Evolutionary conservation across 345 rosid species (phyloP).

Genomic region (Boechera retrofracta): DNA sequence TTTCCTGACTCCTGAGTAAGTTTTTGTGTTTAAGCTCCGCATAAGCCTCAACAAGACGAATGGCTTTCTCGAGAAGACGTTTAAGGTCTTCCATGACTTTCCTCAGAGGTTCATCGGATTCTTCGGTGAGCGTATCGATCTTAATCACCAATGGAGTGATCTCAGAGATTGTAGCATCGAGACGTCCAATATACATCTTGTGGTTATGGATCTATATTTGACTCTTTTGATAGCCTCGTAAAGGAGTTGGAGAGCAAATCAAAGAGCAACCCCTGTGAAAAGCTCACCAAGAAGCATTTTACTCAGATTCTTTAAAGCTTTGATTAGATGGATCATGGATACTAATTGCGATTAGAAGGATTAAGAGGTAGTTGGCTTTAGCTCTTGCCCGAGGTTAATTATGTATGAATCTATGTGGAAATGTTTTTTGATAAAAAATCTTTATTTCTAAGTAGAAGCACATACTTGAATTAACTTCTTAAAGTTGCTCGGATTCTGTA

Average conservation of each 20-base stretch:
- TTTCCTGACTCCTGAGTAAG: constrained; percentile 29
- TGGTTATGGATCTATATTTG: constrained; percentile 14
- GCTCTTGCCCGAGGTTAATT: neutral
- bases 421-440: neutral
- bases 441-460: neutral
- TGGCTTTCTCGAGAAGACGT: constrained; percentile 16
- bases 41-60: neutral
- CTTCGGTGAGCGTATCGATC: constrained; percentile 4
- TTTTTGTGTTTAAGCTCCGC: constrained; percentile 27
- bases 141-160: constrained; percentile 30
- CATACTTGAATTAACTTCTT: neutral
- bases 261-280: neutral
- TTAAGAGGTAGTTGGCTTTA: neutral
- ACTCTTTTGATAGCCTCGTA: constrained; percentile 3
- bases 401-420: neutral
- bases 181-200: constrained; percentile 32
- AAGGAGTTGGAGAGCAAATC: neutral
- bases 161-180: constrained; percentile 18
- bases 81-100: constrained; percentile 30
- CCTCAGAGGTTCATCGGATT: neutral
- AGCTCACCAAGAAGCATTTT: neutral
- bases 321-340: neutral
- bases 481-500: neutral
- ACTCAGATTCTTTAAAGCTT: neutral
- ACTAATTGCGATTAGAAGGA: too few relatives aligned